Percentiles rank a stretch among this genome's conserved stretches.
Conservation (phyloP, 139 green algal genomes). For the Tetradesmus lagerheimii region DNA sequence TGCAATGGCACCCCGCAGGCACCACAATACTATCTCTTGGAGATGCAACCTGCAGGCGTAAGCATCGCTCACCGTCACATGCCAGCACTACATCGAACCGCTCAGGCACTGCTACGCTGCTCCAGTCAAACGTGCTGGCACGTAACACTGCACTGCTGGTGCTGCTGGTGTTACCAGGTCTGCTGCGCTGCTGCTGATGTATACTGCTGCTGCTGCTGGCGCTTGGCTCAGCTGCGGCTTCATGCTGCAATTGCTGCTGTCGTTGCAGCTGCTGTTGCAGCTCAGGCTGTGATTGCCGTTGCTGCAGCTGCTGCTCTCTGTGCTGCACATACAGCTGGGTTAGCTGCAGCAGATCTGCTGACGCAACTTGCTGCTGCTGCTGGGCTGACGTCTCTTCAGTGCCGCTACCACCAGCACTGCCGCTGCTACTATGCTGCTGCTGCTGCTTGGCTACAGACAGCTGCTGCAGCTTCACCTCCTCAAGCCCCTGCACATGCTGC, state of each 20-base stretch:
- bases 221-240: neutral
- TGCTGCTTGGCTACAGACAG: neutral
- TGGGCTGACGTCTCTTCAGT: neutral
- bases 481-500: slow-evolving; percentile 2
- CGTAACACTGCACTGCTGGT: slow-evolving; percentile 38
- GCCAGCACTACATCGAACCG: slow-evolving; percentile 75
- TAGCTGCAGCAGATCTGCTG: slow-evolving; percentile 29
- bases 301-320: neutral
- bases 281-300: neutral
- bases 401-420: neutral
- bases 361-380: slow-evolving; percentile 2
- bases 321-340: slow-evolving; percentile 33
- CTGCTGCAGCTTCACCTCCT: slow-evolving; percentile 15
- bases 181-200: neutral
- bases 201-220: neutral
- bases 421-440: neutral
- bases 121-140: slow-evolving; percentile 72
- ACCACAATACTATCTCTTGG: too few relatives aligned
- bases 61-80: slow-evolving; percentile 57
- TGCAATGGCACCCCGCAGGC: too few relatives aligned
- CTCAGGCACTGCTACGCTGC: neutral
- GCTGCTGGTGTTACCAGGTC: neutral
- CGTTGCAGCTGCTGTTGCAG: neutral
- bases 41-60: neutral
- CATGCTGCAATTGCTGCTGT: neutral